A percentile compares a stretch with the other conserved stretches of the same genome.
Conservation (phyloP, 1,284 basidiomycete species). For the Pisolithus thermaeus region DNA sequence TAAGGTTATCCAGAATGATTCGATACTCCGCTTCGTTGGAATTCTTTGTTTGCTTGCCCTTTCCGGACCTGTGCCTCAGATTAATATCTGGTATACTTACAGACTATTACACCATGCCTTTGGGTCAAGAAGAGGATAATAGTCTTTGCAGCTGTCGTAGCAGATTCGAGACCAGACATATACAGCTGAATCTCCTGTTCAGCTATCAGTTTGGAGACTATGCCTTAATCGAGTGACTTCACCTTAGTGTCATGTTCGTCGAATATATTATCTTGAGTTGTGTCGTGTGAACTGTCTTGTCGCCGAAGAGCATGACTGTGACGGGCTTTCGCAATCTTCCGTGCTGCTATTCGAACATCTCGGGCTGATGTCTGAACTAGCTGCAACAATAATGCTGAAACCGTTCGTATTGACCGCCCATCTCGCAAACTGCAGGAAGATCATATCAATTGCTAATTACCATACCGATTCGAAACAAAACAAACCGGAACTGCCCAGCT, state of each 20-base stretch:
- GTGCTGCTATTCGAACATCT: slow-evolving; percentile 63
- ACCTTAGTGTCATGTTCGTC: slow-evolving; percentile 66
- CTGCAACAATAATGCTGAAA: slow-evolving; percentile 88
- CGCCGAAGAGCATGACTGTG: slow-evolving; percentile 56
- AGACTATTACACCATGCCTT: slow-evolving; percentile 36
- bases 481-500: slow-evolving; percentile 80
- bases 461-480: slow-evolving; percentile 5
- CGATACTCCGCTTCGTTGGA: slow-evolving; percentile 89
- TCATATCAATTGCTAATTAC: neutral
- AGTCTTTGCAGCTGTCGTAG: slow-evolving; percentile 76
- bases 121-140: slow-evolving; percentile 84
- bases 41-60: slow-evolving; percentile 79
- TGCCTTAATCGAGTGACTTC: slow-evolving; percentile 4
- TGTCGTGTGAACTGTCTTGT: slow-evolving; percentile 52
- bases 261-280: slow-evolving; percentile 43
- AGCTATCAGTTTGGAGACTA: slow-evolving; percentile 7
- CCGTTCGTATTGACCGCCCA: slow-evolving; percentile 83
- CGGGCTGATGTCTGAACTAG: slow-evolving; percentile 90
- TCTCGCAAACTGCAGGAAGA: slow-evolving; percentile 55
- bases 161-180: slow-evolving; percentile 63
- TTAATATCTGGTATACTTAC: neutral
- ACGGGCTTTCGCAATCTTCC: slow-evolving; percentile 53
- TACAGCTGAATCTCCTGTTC: slow-evolving; percentile 64
- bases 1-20: slow-evolving; percentile 83
- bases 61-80: slow-evolving; percentile 53